Evolutionary conservation across 164 flowering plant species (phyloP).

Genomic region (Taxillus chinensis): DNA sequence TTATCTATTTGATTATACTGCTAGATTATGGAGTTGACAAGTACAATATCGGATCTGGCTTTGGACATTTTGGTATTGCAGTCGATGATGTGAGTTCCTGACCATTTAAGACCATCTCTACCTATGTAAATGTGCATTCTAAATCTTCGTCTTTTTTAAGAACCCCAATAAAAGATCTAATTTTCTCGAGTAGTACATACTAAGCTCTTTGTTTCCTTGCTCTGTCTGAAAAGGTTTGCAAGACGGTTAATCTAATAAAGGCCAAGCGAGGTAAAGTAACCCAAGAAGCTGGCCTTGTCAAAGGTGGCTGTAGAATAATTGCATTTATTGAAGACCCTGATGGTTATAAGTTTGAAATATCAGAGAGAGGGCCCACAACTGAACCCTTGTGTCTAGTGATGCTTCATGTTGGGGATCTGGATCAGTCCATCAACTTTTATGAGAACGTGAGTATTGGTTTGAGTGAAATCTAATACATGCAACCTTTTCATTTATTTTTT

Average conservation of each 20-base stretch:
- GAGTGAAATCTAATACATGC: neutral
- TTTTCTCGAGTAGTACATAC: neutral
- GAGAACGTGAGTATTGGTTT: slow-evolving; percentile 57
- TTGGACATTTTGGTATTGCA: slow-evolving; percentile 96
- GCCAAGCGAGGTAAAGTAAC: slow-evolving; percentile 97
- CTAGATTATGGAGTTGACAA: slow-evolving; percentile 95
- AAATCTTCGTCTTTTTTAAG: neutral
- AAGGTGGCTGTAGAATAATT: slow-evolving; percentile 86
- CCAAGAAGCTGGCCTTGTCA: slow-evolving; percentile 91
- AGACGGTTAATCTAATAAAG: slow-evolving; percentile 84
- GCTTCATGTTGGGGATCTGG: slow-evolving; percentile 97
- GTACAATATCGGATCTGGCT: slow-evolving; percentile 89
- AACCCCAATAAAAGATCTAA: neutral
- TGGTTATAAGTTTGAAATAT: slow-evolving; percentile 95
- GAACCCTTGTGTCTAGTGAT: slow-evolving; percentile 96
- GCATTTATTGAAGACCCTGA: slow-evolving; percentile 97
- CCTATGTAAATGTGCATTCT: neutral
- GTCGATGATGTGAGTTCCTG: slow-evolving; percentile 86
- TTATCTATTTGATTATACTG: slow-evolving; percentile 3
- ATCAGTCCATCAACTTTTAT: slow-evolving; percentile 71
- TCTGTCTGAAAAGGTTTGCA: slow-evolving; percentile 42
- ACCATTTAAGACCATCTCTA: neutral
- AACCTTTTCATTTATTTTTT: neutral
- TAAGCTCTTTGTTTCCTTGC: neutral
- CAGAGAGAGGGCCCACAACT: slow-evolving; percentile 93